These are phyloP conservation scores for Dioscorea alata DNA, from an alignment of 106 monocot genomes.

Conservation along the genomic window DNA sequence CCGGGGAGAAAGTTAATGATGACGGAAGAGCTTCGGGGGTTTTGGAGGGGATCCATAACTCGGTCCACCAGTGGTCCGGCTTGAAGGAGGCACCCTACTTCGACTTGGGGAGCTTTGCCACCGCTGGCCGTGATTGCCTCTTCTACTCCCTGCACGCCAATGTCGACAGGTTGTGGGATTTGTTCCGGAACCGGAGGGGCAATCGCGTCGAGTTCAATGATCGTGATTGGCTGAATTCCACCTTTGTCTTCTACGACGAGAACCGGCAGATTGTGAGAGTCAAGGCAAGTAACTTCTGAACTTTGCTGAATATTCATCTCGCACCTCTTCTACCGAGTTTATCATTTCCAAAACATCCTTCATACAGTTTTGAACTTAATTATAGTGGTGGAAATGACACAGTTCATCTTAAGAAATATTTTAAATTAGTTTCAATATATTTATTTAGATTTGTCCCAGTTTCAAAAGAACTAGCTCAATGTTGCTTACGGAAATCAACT, in stretches of 20 bases:
- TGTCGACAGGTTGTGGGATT: conserved; percentile 29
- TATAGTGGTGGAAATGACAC: too few relatives aligned
- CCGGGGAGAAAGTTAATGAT: not conserved
- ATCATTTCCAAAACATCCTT: too few relatives aligned
- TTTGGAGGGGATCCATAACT: conserved; percentile 21
- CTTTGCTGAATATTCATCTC: not conserved
- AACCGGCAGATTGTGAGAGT: conserved; percentile 4
- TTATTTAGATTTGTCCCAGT: too few relatives aligned
- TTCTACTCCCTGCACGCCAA: conserved; percentile 30
- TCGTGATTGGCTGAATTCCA: conserved; percentile 12
- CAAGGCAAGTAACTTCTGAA: not conserved
- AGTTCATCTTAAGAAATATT: too few relatives aligned
- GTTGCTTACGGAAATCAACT: too few relatives aligned
- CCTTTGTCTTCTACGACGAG: conserved; percentile 21
- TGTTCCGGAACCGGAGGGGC: conserved; percentile 18
- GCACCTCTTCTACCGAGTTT: too few relatives aligned
- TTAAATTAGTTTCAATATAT: too few relatives aligned
- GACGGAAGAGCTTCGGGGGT: not conserved
- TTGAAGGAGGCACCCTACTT: not conserved
- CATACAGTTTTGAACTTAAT: too few relatives aligned
- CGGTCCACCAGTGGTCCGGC: conserved; percentile 23
- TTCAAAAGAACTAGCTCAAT: too few relatives aligned
- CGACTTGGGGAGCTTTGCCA: conserved; percentile 28
- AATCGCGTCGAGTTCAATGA: conserved; percentile 11
- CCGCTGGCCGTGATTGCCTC: conserved; percentile 16